phyloP scores from a whole-genome alignment of 305 asterid species.

The Euphrasia arctica region DNA sequence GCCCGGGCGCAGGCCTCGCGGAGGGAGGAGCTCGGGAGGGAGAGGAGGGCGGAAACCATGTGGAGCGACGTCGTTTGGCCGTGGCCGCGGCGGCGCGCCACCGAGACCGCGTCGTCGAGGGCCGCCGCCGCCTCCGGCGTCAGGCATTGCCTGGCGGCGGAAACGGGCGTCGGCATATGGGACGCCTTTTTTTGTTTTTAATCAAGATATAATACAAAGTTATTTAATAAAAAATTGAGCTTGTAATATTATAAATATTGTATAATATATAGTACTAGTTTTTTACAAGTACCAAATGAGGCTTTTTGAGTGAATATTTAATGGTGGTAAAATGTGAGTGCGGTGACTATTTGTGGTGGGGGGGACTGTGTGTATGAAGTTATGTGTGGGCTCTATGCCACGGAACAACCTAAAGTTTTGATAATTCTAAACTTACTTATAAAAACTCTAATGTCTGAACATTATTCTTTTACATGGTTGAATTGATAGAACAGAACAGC shows the following conservation, averaged over 20 bases:
- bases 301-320: conserved; percentile 37
- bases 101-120: conserved; percentile 76
- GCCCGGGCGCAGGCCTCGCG: conserved; percentile 83
- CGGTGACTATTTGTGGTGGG: conserved; percentile 42
- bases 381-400: conserved; percentile 33
- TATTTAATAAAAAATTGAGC: background rate
- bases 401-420: background rate
- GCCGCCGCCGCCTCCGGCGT: conserved; percentile 60
- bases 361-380: conserved; percentile 29
- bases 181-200: background rate
- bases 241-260: background rate
- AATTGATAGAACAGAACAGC: too few relatives aligned
- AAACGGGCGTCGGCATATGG: conserved; percentile 82
- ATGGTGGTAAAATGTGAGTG: conserved; percentile 13
- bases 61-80: conserved; percentile 92
- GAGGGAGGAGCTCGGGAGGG: conserved; percentile 63
- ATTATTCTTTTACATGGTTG: too few relatives aligned
- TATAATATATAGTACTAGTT: too few relatives aligned
- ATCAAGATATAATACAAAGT: background rate
- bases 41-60: conserved; percentile 67
- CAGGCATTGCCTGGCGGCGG: conserved; percentile 84
- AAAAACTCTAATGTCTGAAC: too few relatives aligned
- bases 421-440: too few relatives aligned
- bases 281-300: conserved; percentile 25
- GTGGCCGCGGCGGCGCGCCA: conserved; percentile 91